Evolutionary conservation across 1,284 basidiomycete genomes (phyloP), one percentile per base, ranked within the genome.

Genomic region (Salmacisia buchloeana): DNA sequence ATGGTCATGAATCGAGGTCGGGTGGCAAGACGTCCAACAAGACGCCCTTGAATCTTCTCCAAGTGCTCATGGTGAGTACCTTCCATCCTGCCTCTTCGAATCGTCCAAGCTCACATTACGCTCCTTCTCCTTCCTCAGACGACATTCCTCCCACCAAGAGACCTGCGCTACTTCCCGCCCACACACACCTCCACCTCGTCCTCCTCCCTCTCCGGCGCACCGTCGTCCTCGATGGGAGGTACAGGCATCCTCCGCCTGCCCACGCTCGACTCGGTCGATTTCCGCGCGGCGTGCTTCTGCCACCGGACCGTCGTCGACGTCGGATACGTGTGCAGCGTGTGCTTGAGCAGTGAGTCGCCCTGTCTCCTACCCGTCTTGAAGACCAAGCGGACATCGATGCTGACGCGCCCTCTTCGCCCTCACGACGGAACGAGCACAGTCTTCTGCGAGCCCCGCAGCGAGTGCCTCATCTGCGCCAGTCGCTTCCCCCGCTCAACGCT

Each of bases 231-330:
- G 18, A 27, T 15, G 10, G n/a, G 25, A 9, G 27, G 25, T 4
- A 31, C 49, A 33, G 49, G 49, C 27, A 83, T 87, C 25, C 84
- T 98, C 57, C 87, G 89, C 1, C 87, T 91, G 33, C 94, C 96
- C 0, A 92, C 89, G 1, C 90, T 94, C 80, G 94, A 97, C 77
- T 89, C 89, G 70, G 89, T 97, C 64, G 96, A 98, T 79, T 94
- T 98, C 78, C 85, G 96, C 31, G 96, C 96, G 0, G 94, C 94
- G 5, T 98, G 96, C 80, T 98, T 99, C 83, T 99, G 96, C 81
- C 96, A 98, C 81, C 93, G 97, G 76, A 88, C 89, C 60, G 94
- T 97, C 54, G 87, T 98, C 39, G 94, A 98, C 76, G 86, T 98
- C 60, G 96, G 94, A 38, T 99, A 94, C 75, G 93, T 99, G 27